phyloP scores from a whole-genome alignment of 305 asterid species.

The Rubia peregrina region DNA sequence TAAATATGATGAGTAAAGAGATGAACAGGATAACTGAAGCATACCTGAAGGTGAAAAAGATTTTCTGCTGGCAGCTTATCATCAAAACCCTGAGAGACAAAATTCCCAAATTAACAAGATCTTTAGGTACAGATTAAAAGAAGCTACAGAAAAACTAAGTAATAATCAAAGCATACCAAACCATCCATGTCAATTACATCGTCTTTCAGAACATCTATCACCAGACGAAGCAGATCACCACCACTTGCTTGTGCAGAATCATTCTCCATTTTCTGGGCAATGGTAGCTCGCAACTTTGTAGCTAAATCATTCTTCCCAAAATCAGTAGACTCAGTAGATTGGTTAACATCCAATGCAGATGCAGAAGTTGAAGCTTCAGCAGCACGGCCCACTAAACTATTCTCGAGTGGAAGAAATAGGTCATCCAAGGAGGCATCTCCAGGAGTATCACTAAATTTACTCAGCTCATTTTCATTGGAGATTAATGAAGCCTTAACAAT shows the following conservation, averaged over 20 bases:
- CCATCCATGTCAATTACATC: constrained; percentile 83
- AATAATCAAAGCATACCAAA: constrained; percentile 43
- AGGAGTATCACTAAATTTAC: constrained; percentile 92
- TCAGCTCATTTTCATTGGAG: constrained; percentile 65
- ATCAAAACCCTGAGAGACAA: constrained; percentile 66
- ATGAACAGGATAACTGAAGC: constrained; percentile 8
- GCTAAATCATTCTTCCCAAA: constrained; percentile 84
- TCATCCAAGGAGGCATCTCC: constrained; percentile 96
- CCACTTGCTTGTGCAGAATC: constrained; percentile 74
- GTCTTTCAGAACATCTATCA: constrained; percentile 93
- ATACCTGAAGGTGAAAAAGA: constrained; percentile 93
- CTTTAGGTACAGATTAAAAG: constrained; percentile 15
- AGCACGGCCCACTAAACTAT: constrained; percentile 39
- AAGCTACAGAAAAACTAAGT: constrained; percentile 21
- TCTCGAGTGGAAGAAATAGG: constrained; percentile 76
- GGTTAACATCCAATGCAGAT: constrained; percentile 56
- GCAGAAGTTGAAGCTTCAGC: constrained; percentile 82
- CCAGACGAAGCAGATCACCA: constrained; percentile 74
- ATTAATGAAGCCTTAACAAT: constrained; percentile 47
- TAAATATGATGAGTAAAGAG: constrained; percentile 9
- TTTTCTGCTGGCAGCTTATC: constrained; percentile 87
- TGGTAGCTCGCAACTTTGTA: constrained; percentile 83
- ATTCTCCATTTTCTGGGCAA: constrained; percentile 86
- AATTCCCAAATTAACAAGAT: constrained; percentile 24
- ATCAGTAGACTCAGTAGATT: constrained; percentile 41